Conservation (phyloP, 768 basidiomycete genomes). For the Kwoniella sp. region DNA sequence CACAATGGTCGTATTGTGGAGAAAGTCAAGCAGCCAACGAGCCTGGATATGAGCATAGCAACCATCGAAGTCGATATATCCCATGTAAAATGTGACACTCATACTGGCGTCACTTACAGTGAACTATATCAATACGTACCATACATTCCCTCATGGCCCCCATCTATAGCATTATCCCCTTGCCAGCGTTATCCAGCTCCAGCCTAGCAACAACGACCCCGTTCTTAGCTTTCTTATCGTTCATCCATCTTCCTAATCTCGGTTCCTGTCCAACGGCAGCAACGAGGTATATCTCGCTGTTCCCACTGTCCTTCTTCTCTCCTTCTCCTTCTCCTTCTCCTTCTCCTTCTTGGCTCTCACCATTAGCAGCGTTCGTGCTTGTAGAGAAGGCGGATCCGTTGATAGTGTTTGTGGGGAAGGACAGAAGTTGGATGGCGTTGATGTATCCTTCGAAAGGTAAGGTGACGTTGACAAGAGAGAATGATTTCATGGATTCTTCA, state of each 20-base stretch:
- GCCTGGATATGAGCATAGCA: too few species aligned
- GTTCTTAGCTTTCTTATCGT: slow-evolving; percentile 71
- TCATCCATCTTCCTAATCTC: slow-evolving; percentile 85
- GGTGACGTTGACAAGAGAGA: slow-evolving; percentile 60
- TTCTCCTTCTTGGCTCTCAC: slow-evolving; percentile 2
- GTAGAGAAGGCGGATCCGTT: background rate
- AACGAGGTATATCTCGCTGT: slow-evolving; percentile 63
- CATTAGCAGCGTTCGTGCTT: background rate
- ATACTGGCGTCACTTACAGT: too few species aligned
- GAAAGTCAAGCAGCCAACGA: too few species aligned
- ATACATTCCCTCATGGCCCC: too few species aligned
- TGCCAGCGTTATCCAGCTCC: slow-evolving; percentile 23
- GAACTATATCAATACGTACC: too few species aligned
- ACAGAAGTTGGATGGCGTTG: slow-evolving; percentile 83
- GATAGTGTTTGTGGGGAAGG: slow-evolving; percentile 59
- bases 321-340: slow-evolving; percentile 8
- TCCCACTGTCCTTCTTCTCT: slow-evolving; percentile 17
- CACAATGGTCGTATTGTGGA: too few species aligned
- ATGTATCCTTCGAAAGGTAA: slow-evolving; percentile 75
- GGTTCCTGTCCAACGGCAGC: slow-evolving; percentile 86
- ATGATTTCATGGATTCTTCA: slow-evolving; percentile 74
- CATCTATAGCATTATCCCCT: slow-evolving; percentile 18
- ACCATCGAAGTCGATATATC: too few species aligned
- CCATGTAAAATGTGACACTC: too few species aligned
- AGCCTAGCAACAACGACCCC: slow-evolving; percentile 65